Evolutionary conservation across 768 basidiomycete species (phyloP).

Genomic region (Ephemerocybe angulata): DNA sequence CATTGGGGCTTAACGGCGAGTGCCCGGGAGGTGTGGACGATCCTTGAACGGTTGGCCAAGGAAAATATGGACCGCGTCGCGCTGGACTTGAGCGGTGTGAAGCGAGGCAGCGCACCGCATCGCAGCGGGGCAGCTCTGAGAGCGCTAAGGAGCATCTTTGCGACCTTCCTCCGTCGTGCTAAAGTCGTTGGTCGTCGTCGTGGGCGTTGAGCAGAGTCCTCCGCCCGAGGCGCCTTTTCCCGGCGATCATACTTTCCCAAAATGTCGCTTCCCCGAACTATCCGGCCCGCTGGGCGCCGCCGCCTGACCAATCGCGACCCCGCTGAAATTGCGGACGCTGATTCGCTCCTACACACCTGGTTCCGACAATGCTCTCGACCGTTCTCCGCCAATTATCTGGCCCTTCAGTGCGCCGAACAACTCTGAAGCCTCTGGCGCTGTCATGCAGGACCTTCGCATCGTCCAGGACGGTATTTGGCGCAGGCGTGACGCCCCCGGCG

Average conservation of each 20-base stretch:
- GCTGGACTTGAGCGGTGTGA: background rate
- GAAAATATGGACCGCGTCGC: constrained; percentile 4
- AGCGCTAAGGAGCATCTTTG: constrained; percentile 25
- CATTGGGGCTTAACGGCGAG: background rate
- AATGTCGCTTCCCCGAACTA: background rate
- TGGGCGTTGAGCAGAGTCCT: background rate
- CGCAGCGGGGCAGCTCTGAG: constrained; percentile 18
- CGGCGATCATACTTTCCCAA: background rate
- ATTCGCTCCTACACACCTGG: background rate
- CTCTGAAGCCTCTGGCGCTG: background rate
- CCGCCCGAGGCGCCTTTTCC: background rate
- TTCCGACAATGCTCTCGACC: constrained; percentile 7
- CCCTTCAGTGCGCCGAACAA: constrained; percentile 3
- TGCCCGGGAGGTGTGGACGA: background rate
- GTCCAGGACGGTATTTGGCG: constrained; percentile 17
- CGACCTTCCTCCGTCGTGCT: background rate
- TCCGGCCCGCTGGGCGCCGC: background rate
- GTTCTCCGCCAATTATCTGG: constrained; percentile 9
- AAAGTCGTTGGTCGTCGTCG: background rate
- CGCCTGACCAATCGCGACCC: constrained; percentile 8
- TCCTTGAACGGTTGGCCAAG: background rate
- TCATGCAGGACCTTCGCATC: constrained; percentile 27
- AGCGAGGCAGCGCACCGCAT: constrained; percentile 5
- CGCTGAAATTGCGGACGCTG: constrained; percentile 1
- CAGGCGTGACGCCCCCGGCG: constrained; percentile 16